Base-by-base conservation (phyloP, 345 rosid species). In the Trapa incisa region DNA sequence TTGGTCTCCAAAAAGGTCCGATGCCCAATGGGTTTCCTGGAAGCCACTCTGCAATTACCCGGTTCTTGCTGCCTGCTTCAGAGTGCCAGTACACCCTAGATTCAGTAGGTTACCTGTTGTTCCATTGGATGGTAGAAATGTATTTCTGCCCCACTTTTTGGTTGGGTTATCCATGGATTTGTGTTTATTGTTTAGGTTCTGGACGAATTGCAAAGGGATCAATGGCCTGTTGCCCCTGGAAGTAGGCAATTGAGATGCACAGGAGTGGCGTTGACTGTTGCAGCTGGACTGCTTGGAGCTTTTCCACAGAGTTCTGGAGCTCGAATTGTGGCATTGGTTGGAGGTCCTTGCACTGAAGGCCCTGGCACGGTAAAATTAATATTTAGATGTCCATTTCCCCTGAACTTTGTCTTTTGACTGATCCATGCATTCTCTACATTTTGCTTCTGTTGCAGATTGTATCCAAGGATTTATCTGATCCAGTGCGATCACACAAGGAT, bases 311-410 rank as follows among this genome's bases (percentile, higher is more conserved):
- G 99, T 29, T 89, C 94, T 6, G 99, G 99, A 50, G 97, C 96
- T 72, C 87, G 96, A 74, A 95, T 95, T 47, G 71, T 91, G 68
- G 96, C 98, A 77, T 78, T 95, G 81, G 90, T 95, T 63, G 97
- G 99, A 67, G 99, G 99, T 77, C 99, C 99, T 16, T 89, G 97
- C 80, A 91, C 97, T 0, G 97, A 95, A 78, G 97, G 99, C 54
- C 99, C 99, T 2, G 97, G 97, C 81, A 87, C 97, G 89, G 99
- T 95, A 83, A 77, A 53, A 50, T 50, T 17, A 3, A 50, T 53
- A 65, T 50, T 68, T 60, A 22, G 29, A 32, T n/a, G 22, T 12
- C 38, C 48, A 2, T 37, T 53, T 32, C 36, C 37, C 42, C 10
- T 65, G 16, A 29, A 33, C 33, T 12, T 12, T 33, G 33, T 37